Conservation (phyloP, 768 basidiomycete species). For the Calocybe cyanea region DNA sequence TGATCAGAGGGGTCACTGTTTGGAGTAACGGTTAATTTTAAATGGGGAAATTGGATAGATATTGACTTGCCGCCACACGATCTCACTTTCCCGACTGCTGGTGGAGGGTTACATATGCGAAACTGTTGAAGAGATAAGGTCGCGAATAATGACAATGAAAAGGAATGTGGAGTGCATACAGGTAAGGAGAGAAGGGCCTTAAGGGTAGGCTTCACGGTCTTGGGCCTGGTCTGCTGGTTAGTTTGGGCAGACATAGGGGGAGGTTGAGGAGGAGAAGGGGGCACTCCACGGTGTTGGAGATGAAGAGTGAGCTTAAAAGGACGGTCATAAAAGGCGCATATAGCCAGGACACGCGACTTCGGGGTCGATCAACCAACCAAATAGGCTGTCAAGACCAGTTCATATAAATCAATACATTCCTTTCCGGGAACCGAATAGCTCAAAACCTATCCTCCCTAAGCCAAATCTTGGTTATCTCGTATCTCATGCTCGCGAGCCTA, state of each 20-base stretch:
- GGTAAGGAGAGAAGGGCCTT: conserved; percentile 34
- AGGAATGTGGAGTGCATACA: conserved; percentile 18
- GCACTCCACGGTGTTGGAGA: conserved; percentile 6
- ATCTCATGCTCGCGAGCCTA: no score
- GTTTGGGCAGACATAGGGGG: conserved; percentile 17
- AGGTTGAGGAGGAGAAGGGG: conserved; percentile 1
- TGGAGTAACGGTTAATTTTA: conserved; percentile 3
- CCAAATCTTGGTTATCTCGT: no score
- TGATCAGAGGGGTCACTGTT: conserved; percentile 63
- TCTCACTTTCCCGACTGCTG: conserved; percentile 63
- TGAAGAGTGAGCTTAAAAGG: background rate
- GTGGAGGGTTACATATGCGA: conserved; percentile 66
- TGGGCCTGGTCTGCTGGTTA: conserved; percentile 23
- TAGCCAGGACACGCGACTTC: conserved; percentile 10
- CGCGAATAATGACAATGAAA: no score
- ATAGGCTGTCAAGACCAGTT: conserved; percentile 14
- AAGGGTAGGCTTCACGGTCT: conserved; percentile 21
- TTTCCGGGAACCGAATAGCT: conserved; percentile 14
- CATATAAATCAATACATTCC: conserved; percentile 2
- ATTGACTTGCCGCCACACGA: conserved; percentile 49
- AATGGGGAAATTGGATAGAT: background rate
- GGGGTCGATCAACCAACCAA: conserved; percentile 15
- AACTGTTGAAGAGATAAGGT: conserved; percentile 23
- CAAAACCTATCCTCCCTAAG: background rate
- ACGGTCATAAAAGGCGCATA: conserved; percentile 1